Evolutionary conservation across 2,329 filamentous ascomycete species (phyloP), one percentile per base, ranked within the genome.

Genomic region (Neofusicoccum sp.): DNA sequence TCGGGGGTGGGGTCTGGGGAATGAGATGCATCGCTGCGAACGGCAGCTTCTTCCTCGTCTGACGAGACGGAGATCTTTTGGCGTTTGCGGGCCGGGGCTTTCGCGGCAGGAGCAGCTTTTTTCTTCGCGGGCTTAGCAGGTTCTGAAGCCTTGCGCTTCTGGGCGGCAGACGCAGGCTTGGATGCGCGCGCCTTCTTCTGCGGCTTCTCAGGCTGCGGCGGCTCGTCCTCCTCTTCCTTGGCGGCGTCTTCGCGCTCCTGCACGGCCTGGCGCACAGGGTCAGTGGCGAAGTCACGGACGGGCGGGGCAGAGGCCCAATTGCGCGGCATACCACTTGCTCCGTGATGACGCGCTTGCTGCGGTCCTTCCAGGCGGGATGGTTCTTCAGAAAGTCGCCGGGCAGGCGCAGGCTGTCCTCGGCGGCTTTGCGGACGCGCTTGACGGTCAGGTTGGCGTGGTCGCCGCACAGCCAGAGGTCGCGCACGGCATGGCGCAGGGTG

Each of bases 341-440:
- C 70, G 78, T 78, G 56, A 87, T 84, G 58, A 87, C 76, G 1
- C 76, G 65, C 65, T 85, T 84, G 70, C 84, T 87, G 63, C 74
- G 76, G 11, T 69, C 65, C 66, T 85, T 88, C 87, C 87, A 89
- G 4, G 71, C 69, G 1, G 69, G 68, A 64, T 82, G 74, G n/a
- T 67, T 73, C 68, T 85, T 88, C 67, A 87, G 81, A 68, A 86
- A 88, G 2, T 80, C 84, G 5, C 76, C 74, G 6, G 80, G 76
- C 28, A 89, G 74, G 36, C 78, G 79, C 9, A 88, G 72, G 54
- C 80, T 72, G 63, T 80, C 74, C 70, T 87, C 85, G 3, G 81
- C 81, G 29, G 79, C 79, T 34, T 77, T 69, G 54, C 86, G 83
- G 56, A 87, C 81, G 61, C 79, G 78, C 66, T 85, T 87, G 59